Conservation (phyloP, 116 monocot genomes). For the Phalaenopsis hybrid region DNA sequence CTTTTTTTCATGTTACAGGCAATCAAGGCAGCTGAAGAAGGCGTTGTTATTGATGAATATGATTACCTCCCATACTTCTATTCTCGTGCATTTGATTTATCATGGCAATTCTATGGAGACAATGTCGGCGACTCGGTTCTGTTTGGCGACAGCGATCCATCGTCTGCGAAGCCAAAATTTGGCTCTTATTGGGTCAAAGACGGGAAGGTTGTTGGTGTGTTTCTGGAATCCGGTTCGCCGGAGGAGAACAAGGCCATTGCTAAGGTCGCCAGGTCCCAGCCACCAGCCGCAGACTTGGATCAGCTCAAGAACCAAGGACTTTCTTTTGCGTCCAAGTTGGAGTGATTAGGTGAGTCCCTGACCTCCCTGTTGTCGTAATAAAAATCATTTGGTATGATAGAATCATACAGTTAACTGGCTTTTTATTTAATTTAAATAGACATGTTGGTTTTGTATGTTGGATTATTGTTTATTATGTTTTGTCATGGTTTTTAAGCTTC, state of each 20-base stretch:
- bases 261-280: slow-evolving; percentile 55
- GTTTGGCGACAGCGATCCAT: slow-evolving; percentile 68
- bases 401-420: no score
- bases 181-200: slow-evolving; percentile 84
- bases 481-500: no score
- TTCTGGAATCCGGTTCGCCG: slow-evolving; percentile 62
- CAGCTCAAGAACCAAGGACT: slow-evolving; percentile 51
- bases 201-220: slow-evolving; percentile 66
- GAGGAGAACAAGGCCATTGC: slow-evolving; percentile 86
- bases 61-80: slow-evolving; percentile 89
- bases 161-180: slow-evolving; percentile 68
- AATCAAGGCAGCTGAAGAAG: slow-evolving; percentile 67
- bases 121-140: slow-evolving; percentile 74
- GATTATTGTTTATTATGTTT: no score
- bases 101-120: slow-evolving; percentile 94
- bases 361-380: no score
- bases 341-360: not conserved
- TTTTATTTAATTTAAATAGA: no score
- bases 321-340: slow-evolving; percentile 56
- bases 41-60: slow-evolving; percentile 44
- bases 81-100: slow-evolving; percentile 68
- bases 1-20: slow-evolving; percentile 30
- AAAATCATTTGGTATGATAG: no score
- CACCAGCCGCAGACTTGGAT: slow-evolving; percentile 34
- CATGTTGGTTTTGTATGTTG: no score